Base-by-base conservation (phyloP, 2,329 filamentous ascomycete species). In the Lachnellula willkommii region DNA sequence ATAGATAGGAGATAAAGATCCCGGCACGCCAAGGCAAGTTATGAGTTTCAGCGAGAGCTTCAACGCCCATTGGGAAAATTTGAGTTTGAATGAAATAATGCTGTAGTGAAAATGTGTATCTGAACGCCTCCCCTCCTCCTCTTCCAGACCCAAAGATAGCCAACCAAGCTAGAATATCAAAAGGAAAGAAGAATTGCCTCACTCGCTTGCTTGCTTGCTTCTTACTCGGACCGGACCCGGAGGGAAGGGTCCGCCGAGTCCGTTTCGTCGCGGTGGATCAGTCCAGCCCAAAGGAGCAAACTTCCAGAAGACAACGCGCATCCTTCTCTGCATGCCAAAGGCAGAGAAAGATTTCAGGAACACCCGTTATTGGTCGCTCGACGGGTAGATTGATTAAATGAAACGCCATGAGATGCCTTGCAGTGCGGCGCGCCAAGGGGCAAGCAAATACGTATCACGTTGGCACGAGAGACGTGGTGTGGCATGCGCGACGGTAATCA, bases 231-330 rank as follows among this genome's bases (percentile, higher is more conserved):
- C 22, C 22, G 22, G 26, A 28, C 1, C 5, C 26, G n/a, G 1
- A 14, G 37, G 17, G 42, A 5, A 9, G 20, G 20, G 20, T 20
- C 20, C 20, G 20, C 20, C 1, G 1, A 1, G 20, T 20, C 20
- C 20, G 20, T 20, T 20, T 2, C 2, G 11, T 20, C 20, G 20
- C 20, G 20, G 20, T 20, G 20, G 20, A 20, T 20, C 20, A 20
- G 20, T 20, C 22, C 17, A 32, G 20, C 42, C 22, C 20, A 22
- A 42, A 54, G 24, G 32, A 46, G 52, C 20, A 54, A 42, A 20
- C 52, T 54, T 54, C 52, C 47, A 40, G 52, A 54, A 53, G 45
- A 43, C 24, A 7, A 20, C 24, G 12, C 40, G 46, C 22, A 48
- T 49, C 35, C 52, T 54, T 54, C 52, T 17, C 14, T 54, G 52